Conservation (phyloP, 768 basidiomycete genomes). For the Leccinum disarticulatum region DNA sequence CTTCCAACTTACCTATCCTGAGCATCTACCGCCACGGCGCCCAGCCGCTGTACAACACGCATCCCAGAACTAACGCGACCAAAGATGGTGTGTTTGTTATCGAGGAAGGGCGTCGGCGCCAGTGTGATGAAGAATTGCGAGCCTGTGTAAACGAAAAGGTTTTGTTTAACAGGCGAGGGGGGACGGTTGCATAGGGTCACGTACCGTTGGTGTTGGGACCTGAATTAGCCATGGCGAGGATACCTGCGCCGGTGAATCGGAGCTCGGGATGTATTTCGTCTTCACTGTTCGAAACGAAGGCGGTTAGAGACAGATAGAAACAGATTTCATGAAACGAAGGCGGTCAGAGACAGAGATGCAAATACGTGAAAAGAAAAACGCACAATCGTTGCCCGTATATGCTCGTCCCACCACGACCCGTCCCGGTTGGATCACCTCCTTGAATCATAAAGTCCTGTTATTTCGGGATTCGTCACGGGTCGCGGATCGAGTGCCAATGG, state of each 20-base stretch:
- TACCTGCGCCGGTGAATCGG: not conserved
- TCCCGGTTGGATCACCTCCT: not conserved
- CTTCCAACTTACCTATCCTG: conserved; percentile 70
- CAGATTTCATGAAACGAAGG: not conserved
- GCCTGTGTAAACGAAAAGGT: conserved; percentile 43
- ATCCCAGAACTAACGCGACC: conserved; percentile 91
- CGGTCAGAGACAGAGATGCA: no score
- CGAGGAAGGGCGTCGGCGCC: conserved; percentile 78
- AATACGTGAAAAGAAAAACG: no score
- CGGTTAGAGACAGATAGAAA: no score
- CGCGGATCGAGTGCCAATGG: no score
- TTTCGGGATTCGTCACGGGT: no score
- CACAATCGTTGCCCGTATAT: not conserved
- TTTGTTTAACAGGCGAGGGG: no score
- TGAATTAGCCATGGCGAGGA: not conserved
- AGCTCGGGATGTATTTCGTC: not conserved
- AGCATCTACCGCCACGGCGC: conserved; percentile 84
- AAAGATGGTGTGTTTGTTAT: conserved; percentile 86
- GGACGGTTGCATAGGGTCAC: not conserved
- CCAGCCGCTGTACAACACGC: conserved; percentile 88
- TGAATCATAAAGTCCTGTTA: not conserved
- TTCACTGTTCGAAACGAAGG: not conserved
- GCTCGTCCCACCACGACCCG: not conserved
- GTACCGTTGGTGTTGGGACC: conserved; percentile 60
- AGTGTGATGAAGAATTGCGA: conserved; percentile 95